phyloP scores from a whole-genome alignment of 2,329 filamentous ascomycete genomes.

The Fusarium marasasianum region DNA sequence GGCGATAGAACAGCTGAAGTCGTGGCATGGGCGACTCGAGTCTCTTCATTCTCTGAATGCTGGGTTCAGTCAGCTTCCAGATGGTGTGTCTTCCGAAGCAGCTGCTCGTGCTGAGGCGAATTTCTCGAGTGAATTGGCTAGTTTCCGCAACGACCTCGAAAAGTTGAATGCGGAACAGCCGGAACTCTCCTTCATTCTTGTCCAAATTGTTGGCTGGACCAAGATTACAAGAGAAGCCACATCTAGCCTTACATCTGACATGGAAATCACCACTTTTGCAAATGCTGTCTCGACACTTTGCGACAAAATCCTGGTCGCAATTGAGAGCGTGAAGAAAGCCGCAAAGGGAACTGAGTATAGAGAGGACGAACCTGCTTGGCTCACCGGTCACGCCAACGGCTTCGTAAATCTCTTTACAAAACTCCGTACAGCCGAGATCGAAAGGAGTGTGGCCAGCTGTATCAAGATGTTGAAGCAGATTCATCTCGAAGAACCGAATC shows the following conservation, averaged over 20 bases:
- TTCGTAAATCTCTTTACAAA: constrained; percentile 64
- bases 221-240: constrained; percentile 41
- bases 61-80: constrained; percentile 60
- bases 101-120: constrained; percentile 48
- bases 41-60: constrained; percentile 54
- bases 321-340: constrained; percentile 75
- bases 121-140: constrained; percentile 49
- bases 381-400: constrained; percentile 57
- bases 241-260: constrained; percentile 6
- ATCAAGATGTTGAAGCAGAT: constrained; percentile 50
- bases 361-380: constrained; percentile 50
- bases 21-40: constrained; percentile 61
- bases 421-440: constrained; percentile 68
- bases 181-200: constrained; percentile 70
- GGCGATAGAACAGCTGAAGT: constrained; percentile 57
- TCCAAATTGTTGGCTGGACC: constrained; percentile 74
- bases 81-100: constrained; percentile 56
- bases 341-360: constrained; percentile 53
- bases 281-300: constrained; percentile 69
- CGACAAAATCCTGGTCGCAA: constrained; percentile 79
- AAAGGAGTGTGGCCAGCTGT: constrained; percentile 51
- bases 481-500: constrained; percentile 41
- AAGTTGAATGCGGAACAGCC: constrained; percentile 55
- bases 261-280: constrained; percentile 59
- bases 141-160: constrained; percentile 54